These are phyloP conservation scores for Neckera pumila DNA, from an alignment of 225 moss, liverwort and hornwort genomes.

Conservation along the genomic window DNA sequence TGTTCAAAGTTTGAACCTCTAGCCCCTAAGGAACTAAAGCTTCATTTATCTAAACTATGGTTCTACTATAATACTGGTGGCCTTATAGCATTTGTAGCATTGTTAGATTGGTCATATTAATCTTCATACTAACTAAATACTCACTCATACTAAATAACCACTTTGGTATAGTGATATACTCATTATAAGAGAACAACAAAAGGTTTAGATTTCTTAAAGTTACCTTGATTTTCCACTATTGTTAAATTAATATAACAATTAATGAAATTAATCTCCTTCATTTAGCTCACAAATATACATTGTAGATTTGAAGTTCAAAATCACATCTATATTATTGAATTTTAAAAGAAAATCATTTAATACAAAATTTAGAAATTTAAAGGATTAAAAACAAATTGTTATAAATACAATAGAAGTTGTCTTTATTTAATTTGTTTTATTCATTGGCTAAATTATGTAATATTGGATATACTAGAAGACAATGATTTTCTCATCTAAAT, in stretches of 20 bases:
- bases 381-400: background rate
- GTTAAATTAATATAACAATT: no score
- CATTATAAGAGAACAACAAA: no score
- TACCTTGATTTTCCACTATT: no score
- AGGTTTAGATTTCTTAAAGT: no score
- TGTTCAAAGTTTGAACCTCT: no score
- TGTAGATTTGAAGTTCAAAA: background rate
- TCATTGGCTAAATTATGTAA: background rate
- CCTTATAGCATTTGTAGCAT: background rate
- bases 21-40: rapidly evolving
- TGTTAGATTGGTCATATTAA: background rate
- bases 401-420: background rate
- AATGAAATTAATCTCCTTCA: background rate
- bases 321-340: background rate
- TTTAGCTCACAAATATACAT: background rate
- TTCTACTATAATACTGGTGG: background rate
- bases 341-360: no score
- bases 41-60: rapidly evolving
- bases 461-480: background rate
- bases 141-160: background rate
- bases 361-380: no score
- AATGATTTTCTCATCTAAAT: background rate
- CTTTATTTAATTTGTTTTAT: background rate
- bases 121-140: background rate
- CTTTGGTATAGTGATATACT: no score